Conservation (phyloP, 2,329 filamentous ascomycete species). For the Nemania sp. region DNA sequence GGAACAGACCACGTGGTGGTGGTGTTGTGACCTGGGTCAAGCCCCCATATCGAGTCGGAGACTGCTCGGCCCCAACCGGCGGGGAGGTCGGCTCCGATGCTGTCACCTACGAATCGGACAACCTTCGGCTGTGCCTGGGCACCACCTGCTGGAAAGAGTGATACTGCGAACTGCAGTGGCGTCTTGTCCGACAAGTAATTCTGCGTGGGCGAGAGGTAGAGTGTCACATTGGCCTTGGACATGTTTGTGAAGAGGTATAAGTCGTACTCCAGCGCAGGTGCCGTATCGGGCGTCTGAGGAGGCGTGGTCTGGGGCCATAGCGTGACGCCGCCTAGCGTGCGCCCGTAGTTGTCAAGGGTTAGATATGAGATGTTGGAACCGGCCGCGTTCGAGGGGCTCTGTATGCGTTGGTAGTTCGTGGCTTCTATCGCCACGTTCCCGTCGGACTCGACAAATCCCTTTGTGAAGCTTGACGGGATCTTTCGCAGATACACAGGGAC, state of each 20-base stretch:
- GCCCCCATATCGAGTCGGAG: conserved; percentile 51
- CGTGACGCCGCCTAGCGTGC: conserved; percentile 61
- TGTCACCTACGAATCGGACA: conserved; percentile 47
- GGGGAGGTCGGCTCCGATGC: conserved; percentile 47
- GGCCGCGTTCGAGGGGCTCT: conserved; percentile 32
- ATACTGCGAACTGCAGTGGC: conserved; percentile 45
- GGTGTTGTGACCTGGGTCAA: conserved; percentile 46
- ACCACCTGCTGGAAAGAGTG: conserved; percentile 39
- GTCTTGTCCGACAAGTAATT: conserved; percentile 56
- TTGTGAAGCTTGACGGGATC: conserved; percentile 54
- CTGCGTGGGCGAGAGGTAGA: conserved; percentile 56
- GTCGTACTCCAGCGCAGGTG: conserved; percentile 62
- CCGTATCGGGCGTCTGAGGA: conserved; percentile 52
- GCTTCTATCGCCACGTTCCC: conserved; percentile 59
- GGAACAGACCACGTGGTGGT: conserved; percentile 49
- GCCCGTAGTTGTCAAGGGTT: conserved; percentile 57
- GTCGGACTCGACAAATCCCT: conserved; percentile 66
- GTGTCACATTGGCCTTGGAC: conserved; percentile 48
- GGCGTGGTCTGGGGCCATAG: conserved; percentile 56
- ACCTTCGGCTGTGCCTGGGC: conserved; percentile 36
- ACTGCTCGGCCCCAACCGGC: conserved; percentile 49
- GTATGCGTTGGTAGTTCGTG: conserved; percentile 52
- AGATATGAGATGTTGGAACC: conserved; percentile 50
- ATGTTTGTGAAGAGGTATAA: conserved; percentile 62
- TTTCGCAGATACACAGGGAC: conserved; percentile 57